These are phyloP conservation scores for Malus sylvestris DNA, from an alignment of 306 rosid species.

Conservation along the genomic window DNA sequence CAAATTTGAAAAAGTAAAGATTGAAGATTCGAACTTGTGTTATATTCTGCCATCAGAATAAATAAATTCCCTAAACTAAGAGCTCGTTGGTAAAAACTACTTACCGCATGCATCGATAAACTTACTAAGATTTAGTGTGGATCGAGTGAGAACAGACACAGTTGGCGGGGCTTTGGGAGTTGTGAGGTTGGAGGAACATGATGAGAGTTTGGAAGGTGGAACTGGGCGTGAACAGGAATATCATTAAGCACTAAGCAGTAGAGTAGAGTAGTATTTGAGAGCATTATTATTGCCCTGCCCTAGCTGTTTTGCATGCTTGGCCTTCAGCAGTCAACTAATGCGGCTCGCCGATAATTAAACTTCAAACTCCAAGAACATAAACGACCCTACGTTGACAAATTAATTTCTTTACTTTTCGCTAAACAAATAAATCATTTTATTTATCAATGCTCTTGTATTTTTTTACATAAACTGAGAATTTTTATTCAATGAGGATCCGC, in stretches of 20 bases:
- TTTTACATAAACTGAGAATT: too few species aligned
- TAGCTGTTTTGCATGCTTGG: neutral
- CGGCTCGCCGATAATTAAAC: neutral
- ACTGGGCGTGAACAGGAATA: neutral
- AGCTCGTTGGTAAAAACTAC: too few species aligned
- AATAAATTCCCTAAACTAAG: too few species aligned
- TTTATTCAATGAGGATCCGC: too few species aligned
- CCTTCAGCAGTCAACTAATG: neutral
- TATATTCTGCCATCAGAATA: neutral
- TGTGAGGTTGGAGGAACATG: neutral
- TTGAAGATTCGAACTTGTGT: neutral
- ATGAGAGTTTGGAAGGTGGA: neutral
- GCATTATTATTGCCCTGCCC: neutral
- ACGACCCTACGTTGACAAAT: neutral
- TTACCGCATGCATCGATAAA: neutral
- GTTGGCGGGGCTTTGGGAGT: neutral
- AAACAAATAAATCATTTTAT: neutral
- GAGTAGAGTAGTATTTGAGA: neutral
- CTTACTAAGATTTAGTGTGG: neutral
- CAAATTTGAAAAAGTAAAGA: neutral
- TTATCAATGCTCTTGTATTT: conserved; percentile 15
- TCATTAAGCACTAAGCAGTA: neutral
- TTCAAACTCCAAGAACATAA: neutral
- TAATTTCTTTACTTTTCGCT: neutral
- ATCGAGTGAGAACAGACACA: neutral